Evolutionary conservation across 495 filamentous ascomycete species (phyloP), one percentile per base, ranked within the genome.

Genomic region (Pyrenula massariospora): DNA sequence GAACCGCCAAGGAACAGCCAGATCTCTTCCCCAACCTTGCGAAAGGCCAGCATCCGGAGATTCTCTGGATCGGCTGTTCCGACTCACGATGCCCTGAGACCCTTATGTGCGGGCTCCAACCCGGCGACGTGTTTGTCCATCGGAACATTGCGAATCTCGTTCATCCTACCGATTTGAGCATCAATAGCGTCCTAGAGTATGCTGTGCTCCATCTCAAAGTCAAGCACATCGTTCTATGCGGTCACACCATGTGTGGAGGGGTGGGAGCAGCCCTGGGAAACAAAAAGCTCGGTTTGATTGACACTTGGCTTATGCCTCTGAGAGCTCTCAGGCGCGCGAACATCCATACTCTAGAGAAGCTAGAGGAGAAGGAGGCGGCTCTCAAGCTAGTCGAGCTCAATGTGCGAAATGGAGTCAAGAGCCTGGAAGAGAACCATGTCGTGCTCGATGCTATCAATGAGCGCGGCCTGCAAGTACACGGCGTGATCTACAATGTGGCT

Each of bases 111-210:
- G 83, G 84, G 60, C 78, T 91, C 50, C 76, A 89, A 58, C 90
- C 90, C 2, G 91, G 91, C 60, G 89, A 96, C 62, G 84, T 95
- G 60, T 96, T 96, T 69, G 85, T 89, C 55, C 91, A 95, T 77
- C 88, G 91, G 67, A 95, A 95, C 76, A 93, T 96, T 69, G 91
- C 89, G 67, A 96, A 96, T 73, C 78, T 93, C 69, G 68, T 96
- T 54, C 82, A 84, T 56, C 75, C 85, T 12, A 81, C 80, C 63
- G 91, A 96, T 68, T 78, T 94, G 63, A 87, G 78, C 72, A 82
- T 84, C 42, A 71, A 79, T 15, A 78, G 81, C 56, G 91, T 93
- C n/a, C 84, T 96, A 73, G 84, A 90, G 63, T 96, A 86, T 66
- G 85, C 89, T 56, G 87, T 95, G 48, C 70, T 62, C 24, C 72